Conservation (phyloP, 139 green algal genomes). For the Ostreobium quekettii region DNA sequence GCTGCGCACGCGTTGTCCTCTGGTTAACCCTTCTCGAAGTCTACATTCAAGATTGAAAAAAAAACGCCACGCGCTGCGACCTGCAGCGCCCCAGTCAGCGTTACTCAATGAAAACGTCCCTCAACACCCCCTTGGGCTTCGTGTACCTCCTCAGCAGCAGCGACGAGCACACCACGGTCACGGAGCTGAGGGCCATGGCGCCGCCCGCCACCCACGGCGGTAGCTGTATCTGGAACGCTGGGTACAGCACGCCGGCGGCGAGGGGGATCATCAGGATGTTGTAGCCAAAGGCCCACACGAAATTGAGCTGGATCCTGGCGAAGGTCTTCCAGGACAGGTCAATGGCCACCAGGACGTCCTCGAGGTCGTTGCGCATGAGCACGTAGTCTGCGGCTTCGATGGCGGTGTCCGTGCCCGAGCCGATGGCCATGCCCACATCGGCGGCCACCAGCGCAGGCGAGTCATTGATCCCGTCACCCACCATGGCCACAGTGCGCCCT, state of each 20-base stretch:
- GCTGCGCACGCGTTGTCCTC: too few relatives aligned
- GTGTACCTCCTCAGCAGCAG: constrained; percentile 72
- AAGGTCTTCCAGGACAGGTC: constrained; percentile 80
- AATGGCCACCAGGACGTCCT: constrained; percentile 81
- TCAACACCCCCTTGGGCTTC: constrained; percentile 24
- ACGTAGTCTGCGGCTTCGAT: constrained; percentile 85
- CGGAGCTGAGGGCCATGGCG: constrained; percentile 81
- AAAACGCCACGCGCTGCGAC: too few relatives aligned
- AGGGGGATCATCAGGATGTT: constrained; percentile 81
- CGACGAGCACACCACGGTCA: constrained; percentile 77
- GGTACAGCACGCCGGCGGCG: constrained; percentile 67
- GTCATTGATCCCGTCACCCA: constrained; percentile 98
- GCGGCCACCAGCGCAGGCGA: constrained; percentile 84
- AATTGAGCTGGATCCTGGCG: constrained; percentile 83
- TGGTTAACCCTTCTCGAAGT: too few relatives aligned
- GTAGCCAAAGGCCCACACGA: constrained; percentile 89
- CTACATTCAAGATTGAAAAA: too few relatives aligned
- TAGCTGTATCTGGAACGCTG: constrained; percentile 54
- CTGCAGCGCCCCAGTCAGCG: too few relatives aligned
- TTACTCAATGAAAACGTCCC: background rate
- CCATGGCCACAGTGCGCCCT: constrained; percentile 79
- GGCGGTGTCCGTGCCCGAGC: constrained; percentile 68
- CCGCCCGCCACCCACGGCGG: constrained; percentile 87
- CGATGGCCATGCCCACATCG: constrained; percentile 92
- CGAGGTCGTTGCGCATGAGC: constrained; percentile 82